A percentile compares a stretch with the other conserved stretches of the same genome.
Conservation (phyloP, 306 rosid genomes). For the Gastrolobium bilobum region DNA sequence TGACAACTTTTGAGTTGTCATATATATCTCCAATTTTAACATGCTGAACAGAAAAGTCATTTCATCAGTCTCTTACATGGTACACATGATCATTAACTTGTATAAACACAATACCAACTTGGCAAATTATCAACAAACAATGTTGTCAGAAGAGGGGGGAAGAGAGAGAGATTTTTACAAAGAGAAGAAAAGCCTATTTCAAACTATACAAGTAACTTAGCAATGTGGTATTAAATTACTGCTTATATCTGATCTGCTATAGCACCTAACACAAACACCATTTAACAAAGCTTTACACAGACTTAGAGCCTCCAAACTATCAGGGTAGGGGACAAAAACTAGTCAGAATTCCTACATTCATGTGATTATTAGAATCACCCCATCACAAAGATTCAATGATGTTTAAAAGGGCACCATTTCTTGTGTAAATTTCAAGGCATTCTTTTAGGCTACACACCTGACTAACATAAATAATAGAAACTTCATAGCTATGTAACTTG, state of each 20-base stretch:
- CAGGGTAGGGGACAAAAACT: neutral
- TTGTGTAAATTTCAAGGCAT: neutral
- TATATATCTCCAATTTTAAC: slow-evolving; percentile 88
- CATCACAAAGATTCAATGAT: neutral
- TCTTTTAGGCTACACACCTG: neutral
- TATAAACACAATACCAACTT: slow-evolving; percentile 19
- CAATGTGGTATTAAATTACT: slow-evolving; percentile 1
- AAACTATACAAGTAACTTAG: slow-evolving; percentile 12
- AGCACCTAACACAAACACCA: neutral
- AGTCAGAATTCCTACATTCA: slow-evolving; percentile 17
- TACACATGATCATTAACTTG: slow-evolving; percentile 22
- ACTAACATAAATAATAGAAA: slow-evolving; percentile 2
- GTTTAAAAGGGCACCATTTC: slow-evolving; percentile 1
- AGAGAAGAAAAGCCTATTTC: neutral
- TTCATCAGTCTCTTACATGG: slow-evolving; percentile 40
- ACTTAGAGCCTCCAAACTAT: neutral
- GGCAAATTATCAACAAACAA: slow-evolving; percentile 2
- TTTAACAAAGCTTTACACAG: neutral
- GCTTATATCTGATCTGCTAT: slow-evolving; percentile 1
- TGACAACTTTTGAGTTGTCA: slow-evolving; percentile 79
- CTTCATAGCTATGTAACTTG: neutral
- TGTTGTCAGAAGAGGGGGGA: neutral
- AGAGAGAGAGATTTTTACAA: neutral
- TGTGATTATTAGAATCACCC: slow-evolving; percentile 5
- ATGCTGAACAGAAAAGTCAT: slow-evolving; percentile 58